A percentile compares a stretch with the other conserved stretches of the same genome.
These are phyloP conservation scores for Limonium bicolor DNA, from an alignment of 148 eudicot genomes.

Conservation along the genomic window DNA sequence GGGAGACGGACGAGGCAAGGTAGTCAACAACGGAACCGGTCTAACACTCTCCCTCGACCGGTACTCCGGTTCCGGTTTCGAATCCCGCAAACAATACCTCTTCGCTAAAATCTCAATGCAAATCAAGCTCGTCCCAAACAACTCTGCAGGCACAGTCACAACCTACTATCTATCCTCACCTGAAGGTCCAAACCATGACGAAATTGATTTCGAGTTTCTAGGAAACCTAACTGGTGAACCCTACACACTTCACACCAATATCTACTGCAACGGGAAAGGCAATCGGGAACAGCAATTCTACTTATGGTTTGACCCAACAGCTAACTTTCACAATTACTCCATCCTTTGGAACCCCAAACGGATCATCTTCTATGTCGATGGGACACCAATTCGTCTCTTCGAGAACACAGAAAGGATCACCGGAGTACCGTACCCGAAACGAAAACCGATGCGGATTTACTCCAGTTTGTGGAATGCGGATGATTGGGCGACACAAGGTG, in stretches of 20 bases:
- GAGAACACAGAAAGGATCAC: constrained; percentile 18
- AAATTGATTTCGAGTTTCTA: constrained; percentile 33
- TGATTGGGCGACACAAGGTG: constrained; percentile 40
- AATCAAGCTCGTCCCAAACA: constrained; percentile 20
- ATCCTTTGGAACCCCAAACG: constrained; percentile 24
- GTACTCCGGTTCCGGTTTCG: constrained; percentile 28
- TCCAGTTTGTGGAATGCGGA: constrained; percentile 38
- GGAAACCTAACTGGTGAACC: constrained; percentile 29
- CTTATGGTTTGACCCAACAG: constrained; percentile 30
- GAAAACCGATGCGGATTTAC: constrained; percentile 25
- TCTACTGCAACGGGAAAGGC: constrained; percentile 22
- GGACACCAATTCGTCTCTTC: constrained; percentile 17
- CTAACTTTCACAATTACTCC: constrained; percentile 23
- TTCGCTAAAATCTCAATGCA: constrained; percentile 23
- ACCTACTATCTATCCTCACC: constrained; percentile 24
- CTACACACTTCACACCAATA: constrained; percentile 28
- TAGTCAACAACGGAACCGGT: constrained; percentile 16
- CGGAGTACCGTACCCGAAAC: constrained; percentile 26
- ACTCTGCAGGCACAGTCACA: constrained; percentile 34
- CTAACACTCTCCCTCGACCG: constrained; percentile 22
- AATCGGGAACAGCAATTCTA: constrained; percentile 26
- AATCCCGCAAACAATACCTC: constrained; percentile 19
- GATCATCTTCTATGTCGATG: constrained; percentile 24
- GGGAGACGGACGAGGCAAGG: constrained; percentile 22
- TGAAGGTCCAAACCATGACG: constrained; percentile 18